Conservation (phyloP, 179 eudicot genomes). For the Nepenthes alata region DNA sequence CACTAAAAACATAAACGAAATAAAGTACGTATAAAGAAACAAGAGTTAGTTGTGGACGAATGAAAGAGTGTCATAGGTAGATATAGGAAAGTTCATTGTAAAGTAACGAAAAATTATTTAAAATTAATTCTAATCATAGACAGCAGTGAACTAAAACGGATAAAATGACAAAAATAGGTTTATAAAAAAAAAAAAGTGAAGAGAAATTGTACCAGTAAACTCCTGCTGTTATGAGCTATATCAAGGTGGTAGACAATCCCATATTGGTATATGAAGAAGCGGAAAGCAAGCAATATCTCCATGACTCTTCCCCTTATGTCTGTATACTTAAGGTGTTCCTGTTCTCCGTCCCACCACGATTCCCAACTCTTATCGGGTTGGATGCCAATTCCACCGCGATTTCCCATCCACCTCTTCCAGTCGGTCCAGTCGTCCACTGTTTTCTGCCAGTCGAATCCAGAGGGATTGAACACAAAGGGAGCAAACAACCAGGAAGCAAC, state of each 20-base stretch:
- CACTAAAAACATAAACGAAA: too few relatives aligned
- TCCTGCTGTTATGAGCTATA: slow-evolving; percentile 40
- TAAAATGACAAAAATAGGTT: too few relatives aligned
- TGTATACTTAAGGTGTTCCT: slow-evolving; percentile 57
- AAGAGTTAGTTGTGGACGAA: slow-evolving; percentile 2
- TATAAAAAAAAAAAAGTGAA: not conserved
- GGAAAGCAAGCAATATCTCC: slow-evolving; percentile 46
- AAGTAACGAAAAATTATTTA: too few relatives aligned
- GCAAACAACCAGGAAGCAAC: slow-evolving; percentile 75
- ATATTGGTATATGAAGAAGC: slow-evolving; percentile 63
- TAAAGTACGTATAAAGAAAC: slow-evolving; percentile 1
- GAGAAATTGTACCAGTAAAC: slow-evolving; percentile 27
- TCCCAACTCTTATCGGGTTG: slow-evolving; percentile 72
- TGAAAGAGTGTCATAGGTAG: not conserved
- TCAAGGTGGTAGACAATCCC: slow-evolving; percentile 73
- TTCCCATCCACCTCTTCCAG: slow-evolving; percentile 85
- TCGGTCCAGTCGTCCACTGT: slow-evolving; percentile 83
- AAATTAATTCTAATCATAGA: too few relatives aligned
- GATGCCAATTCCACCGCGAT: slow-evolving; percentile 70
- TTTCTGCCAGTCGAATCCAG: slow-evolving; percentile 83
- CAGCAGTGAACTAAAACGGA: too few relatives aligned
- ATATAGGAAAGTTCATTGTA: not conserved
- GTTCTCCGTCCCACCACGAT: slow-evolving; percentile 77
- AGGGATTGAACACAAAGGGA: slow-evolving; percentile 69
- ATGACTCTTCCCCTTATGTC: slow-evolving; percentile 48